phyloP scores from a whole-genome alignment of 73 alveolate genomes.

The Symbiodinium pilosum region DNA sequence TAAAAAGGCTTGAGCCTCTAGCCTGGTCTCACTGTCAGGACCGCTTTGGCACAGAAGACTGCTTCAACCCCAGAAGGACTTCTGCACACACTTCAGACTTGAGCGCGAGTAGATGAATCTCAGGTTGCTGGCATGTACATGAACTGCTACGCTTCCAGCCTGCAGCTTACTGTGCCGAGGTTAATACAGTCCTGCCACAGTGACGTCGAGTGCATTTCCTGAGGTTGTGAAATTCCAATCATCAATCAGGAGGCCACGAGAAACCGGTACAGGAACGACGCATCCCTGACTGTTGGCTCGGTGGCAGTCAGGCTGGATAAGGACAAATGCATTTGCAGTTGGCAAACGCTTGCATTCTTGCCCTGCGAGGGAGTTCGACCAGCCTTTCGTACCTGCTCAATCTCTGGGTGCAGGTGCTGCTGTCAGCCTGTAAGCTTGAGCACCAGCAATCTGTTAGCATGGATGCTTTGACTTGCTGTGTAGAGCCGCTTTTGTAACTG shows the following conservation, averaged over 20 bases:
- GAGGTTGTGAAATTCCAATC: constrained; percentile 89
- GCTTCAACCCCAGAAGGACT: neutral
- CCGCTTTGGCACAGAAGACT: neutral
- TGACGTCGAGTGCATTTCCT: neutral
- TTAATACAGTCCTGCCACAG: neutral
- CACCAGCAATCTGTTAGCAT: too few relatives aligned
- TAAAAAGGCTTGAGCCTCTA: neutral
- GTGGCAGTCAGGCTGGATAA: constrained; percentile 59
- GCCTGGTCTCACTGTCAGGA: neutral
- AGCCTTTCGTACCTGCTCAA: constrained; percentile 21
- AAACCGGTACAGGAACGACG: constrained; percentile 70
- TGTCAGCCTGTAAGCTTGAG: too few relatives aligned
- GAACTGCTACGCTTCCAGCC: constrained; percentile 70
- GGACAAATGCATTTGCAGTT: too few relatives aligned
- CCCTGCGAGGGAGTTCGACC: constrained; percentile 32
- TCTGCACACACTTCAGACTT: neutral
- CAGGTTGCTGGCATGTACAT: constrained; percentile 59
- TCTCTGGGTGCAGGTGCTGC: neutral
- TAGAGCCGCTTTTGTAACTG: too few relatives aligned
- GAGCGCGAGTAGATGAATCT: neutral
- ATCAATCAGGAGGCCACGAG: constrained; percentile 43
- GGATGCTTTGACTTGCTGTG: too few relatives aligned
- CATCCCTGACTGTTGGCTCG: constrained; percentile 66
- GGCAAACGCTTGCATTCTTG: neutral
- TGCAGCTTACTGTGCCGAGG: neutral